Base-by-base conservation (phyloP, 2,329 filamentous ascomycete species). In the Diaporthe humulicola region DNA sequence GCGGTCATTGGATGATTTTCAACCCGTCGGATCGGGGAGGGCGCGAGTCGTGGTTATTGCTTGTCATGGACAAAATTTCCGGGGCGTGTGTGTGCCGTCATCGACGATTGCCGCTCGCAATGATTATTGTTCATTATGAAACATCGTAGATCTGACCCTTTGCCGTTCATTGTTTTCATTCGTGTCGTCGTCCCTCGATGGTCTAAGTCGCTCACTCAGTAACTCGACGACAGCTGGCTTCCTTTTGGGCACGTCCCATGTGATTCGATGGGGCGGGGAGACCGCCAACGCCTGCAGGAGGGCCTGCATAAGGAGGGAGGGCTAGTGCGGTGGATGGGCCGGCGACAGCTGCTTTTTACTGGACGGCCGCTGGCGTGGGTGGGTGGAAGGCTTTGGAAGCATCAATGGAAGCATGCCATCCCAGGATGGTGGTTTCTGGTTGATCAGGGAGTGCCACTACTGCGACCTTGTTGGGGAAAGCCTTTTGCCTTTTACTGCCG, bases 341-440 rank as follows among this genome's bases (percentile, higher is more conserved):
- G 7, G 22, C 22, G 14, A 25, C 15, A 17, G 28, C 38, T 28
- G 38, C 45, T 40, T 25, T 28, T 40, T 22, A 66, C 60, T 48
- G 40, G 60, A 12, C 40, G 40, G 40, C 33, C 33, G 9, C 4
- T 45, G 19, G 8, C 28, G n/a, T 19, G 42, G 42, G 28, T 33
- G 64, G 8, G 64, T 69, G 64, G 64, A 69, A 69, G 64, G 64
- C 54, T 69, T 69, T 69, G 64, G 64, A 69, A 69, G 64, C n/a
- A 54, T 54, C 64, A 50, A 54, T 69, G 45, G 64, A 69, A 69
- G 64, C 64, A 69, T 69, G 48, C 48, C 48, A 54, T 69, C 64
- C 64, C 64, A 40, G 64, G 64, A 28, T 40, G 33, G 48, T 54
- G 64, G 45, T 22, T 38, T 28, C 38, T 64, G 58, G 58, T 28